These are phyloP conservation scores for Astragalus glycyphyllos DNA, from an alignment of 306 rosid genomes.

Conservation along the genomic window DNA sequence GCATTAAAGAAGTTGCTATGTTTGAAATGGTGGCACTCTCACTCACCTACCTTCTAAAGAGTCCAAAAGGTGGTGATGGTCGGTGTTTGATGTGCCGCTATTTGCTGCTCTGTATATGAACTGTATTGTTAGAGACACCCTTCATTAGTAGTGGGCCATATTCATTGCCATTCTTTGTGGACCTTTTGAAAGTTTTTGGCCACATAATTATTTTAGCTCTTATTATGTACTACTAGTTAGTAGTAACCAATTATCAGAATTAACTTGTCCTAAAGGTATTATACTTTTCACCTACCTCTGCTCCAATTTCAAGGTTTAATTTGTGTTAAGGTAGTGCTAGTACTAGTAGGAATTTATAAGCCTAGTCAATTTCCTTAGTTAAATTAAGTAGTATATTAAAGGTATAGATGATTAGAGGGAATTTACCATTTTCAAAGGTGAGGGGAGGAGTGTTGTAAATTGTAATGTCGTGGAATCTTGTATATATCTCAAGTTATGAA, in stretches of 20 bases:
- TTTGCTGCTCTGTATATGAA: slow-evolving; percentile 20
- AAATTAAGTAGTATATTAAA: background rate
- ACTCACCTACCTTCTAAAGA: slow-evolving; percentile 41
- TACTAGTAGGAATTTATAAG: background rate
- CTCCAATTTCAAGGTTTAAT: slow-evolving; percentile 31
- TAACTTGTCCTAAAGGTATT: slow-evolving; percentile 34
- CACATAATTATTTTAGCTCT: slow-evolving; percentile 33
- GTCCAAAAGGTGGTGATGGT: slow-evolving; percentile 47
- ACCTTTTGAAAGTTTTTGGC: slow-evolving; percentile 30
- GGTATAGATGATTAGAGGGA: background rate
- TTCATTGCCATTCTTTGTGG: slow-evolving; percentile 40
- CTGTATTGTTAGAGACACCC: slow-evolving; percentile 17
- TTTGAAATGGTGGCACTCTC: slow-evolving; percentile 16
- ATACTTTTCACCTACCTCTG: slow-evolving; percentile 36
- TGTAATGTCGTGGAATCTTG: slow-evolving; percentile 36
- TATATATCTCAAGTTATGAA: background rate
- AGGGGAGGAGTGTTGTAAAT: slow-evolving; percentile 1
- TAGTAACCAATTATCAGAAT: slow-evolving; percentile 20
- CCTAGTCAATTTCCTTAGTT: background rate
- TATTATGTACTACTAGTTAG: background rate
- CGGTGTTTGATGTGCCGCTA: slow-evolving; percentile 44
- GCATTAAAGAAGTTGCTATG: slow-evolving; percentile 44
- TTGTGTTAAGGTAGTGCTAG: background rate
- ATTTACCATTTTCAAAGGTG: background rate
- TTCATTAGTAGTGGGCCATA: slow-evolving; percentile 40